Evolutionary conservation across 106 monocot genomes (phyloP).

Genomic region (Iris macrosiphon): DNA sequence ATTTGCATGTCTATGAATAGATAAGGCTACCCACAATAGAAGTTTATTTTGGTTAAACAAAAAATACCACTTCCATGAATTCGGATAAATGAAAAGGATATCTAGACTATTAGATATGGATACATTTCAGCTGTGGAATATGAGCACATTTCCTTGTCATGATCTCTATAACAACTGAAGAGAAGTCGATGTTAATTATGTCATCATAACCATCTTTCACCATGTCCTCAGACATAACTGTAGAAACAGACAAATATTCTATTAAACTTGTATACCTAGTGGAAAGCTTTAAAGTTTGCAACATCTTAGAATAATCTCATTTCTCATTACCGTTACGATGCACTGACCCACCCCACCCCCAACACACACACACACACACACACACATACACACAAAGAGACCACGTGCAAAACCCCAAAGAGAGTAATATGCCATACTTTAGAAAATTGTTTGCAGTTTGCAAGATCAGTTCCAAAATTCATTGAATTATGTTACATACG

Average conservation of each 20-base stretch:
- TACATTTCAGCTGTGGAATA: conserved; percentile 81
- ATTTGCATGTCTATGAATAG: conserved; percentile 73
- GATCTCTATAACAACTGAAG: conserved; percentile 80
- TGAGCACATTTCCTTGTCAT: conserved; percentile 62
- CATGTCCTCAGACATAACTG: conserved; percentile 97
- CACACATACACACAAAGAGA: too few relatives aligned
- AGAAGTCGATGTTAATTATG: conserved; percentile 91
- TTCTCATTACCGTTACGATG: too few relatives aligned
- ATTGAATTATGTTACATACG: too few relatives aligned
- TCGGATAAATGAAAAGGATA: background rate
- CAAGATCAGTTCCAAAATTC: too few relatives aligned
- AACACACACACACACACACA: too few relatives aligned
- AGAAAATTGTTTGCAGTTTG: too few relatives aligned
- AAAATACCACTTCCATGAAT: background rate
- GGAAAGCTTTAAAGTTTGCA: background rate
- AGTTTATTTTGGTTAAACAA: background rate
- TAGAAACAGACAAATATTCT: conserved; percentile 4
- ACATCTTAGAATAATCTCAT: too few relatives aligned
- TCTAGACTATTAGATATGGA: conserved; percentile 10
- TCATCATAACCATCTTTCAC: conserved; percentile 81
- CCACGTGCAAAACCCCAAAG: too few relatives aligned
- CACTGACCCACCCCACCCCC: too few relatives aligned
- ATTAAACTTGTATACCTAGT: background rate
- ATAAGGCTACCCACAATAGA: conserved; percentile 16
- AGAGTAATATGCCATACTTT: too few relatives aligned